Evolutionary conservation across 306 rosid species (phyloP).

Genomic region (Adenanthera pavonina): DNA sequence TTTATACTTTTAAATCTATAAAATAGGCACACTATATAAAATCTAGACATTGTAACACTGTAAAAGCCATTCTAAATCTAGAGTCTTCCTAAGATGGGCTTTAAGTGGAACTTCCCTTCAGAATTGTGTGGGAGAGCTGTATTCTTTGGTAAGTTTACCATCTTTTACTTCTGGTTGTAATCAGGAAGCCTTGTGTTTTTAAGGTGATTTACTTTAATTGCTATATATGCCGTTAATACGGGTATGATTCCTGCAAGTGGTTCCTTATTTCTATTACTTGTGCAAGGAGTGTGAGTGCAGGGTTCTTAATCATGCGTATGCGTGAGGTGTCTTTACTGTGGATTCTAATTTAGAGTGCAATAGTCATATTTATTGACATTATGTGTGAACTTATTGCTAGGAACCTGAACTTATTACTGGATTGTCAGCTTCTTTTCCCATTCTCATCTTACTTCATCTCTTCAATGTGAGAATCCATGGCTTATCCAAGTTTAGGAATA

Average conservation of each 20-base stretch:
- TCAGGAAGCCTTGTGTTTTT: too few relatives aligned
- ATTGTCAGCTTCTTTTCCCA: too few relatives aligned
- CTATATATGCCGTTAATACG: slow-evolving; percentile 44
- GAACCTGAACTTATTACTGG: neutral
- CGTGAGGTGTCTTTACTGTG: neutral
- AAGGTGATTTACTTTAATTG: neutral
- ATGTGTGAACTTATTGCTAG: neutral
- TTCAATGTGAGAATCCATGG: neutral
- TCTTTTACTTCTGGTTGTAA: too few relatives aligned
- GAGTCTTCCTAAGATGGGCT: slow-evolving; percentile 89
- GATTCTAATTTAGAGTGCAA: slow-evolving; percentile 20
- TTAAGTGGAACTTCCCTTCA: slow-evolving; percentile 90
- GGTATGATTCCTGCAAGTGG: slow-evolving; percentile 67
- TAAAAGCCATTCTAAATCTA: slow-evolving; percentile 79
- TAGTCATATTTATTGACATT: neutral
- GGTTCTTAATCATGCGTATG: slow-evolving; percentile 76
- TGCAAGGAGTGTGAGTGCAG: slow-evolving; percentile 77
- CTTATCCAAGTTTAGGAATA: neutral
- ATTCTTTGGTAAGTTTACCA: too few relatives aligned
- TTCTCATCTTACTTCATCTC: neutral
- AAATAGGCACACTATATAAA: slow-evolving; percentile 79
- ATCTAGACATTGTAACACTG: slow-evolving; percentile 27
- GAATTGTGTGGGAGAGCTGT: slow-evolving; percentile 34
- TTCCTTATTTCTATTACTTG: too few relatives aligned
- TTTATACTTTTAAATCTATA: too few relatives aligned